Base-by-base conservation (phyloP, 441 rosid species). In the Gossypium laxum region DNA sequence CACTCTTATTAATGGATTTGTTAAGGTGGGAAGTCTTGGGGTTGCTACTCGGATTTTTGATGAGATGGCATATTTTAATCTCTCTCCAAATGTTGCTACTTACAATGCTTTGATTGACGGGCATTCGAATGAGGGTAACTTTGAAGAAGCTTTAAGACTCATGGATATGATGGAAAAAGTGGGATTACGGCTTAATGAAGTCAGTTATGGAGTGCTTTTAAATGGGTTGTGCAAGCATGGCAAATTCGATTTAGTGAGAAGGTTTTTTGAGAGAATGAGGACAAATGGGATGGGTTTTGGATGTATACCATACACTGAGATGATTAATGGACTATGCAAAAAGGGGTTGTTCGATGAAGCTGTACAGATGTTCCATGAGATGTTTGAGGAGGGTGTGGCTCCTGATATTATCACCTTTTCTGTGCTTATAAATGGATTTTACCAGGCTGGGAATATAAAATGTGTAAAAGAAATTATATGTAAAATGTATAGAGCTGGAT, bases 401-500 rank as follows among this genome's bases (percentile, higher is more conserved):
- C 89, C 92, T 24, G 98, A 92, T 84, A 52, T 87, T 48, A 78
- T 89, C 70, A 88, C 93, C 18, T 91, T 85, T 77, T 89, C 98
- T 17, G 90, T 78, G 6, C 93, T 92, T 56, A 75, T 92, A 71
- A 88, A 88, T 80, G 97, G 98, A 76, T 87, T 85, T 76, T 82
- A 82, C 82, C 80, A 68, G 76, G 83, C 72, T 48, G 86, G 91
- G 66, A 88, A 69, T 64, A 71, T 82, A 15, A 73, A 52, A 69
- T 72, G 64, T 57, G 85, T 76, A 0, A 89, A 82, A 85, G 90
- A 88, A 83, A 74, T 87, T 51, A 67, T 88, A 15, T 84, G 91
- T 73, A 87, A 78, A 79, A 78, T 93, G 78, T 89, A 81, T 74
- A 88, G 78, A 84, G 75, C 78, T 78, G 93, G 92, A 76, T 51